Evolutionary conservation across 768 basidiomycete genomes (phyloP), one percentile per base, ranked within the genome.

Genomic region (Rhizopogon rudus): DNA sequence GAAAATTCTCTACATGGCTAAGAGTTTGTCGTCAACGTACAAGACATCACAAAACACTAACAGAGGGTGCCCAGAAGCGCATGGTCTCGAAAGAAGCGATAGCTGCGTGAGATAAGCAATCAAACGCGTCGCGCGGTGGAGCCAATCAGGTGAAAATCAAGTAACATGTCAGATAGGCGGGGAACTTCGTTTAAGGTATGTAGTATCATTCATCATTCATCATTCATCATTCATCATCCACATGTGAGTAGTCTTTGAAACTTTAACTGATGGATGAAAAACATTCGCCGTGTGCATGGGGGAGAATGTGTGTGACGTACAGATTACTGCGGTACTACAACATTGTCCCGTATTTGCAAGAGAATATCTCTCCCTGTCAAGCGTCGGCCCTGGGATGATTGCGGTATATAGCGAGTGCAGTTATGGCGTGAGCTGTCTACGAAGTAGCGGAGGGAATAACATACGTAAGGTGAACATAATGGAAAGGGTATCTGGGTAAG

Each of bases 401-500:
- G 46, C 31, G 14, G 14, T 49, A 25, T 48, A 48, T n/a, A 16
- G 33, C 17, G 39, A 49, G 22, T 37, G 35, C 33, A 3, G 22
- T 22, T 35, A 37, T 37, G 35, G 35, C 14, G 33, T 37, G 48
- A 49, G 37, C 20, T 37, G 35, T 39, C 35, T 49, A 49, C 48
- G 16, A 49, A 25, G 22, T 37, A 22, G 35, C 22, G 35, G 35
- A 49, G 48, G 20, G 35, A 49, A 49, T 49, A 37, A 25, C 48
- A 49, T 49, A 49, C 35, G 48, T 68, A 66, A 60, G 67, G 64
- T 72, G 63, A 69, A 40, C 54, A 60, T 61, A 58, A 59, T 48
- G 43, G 52, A 56, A 60, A 55, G 42, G 35, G 65, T 55, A 56
- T 59, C 52, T 58, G 46, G 25, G 25, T 25, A 45, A 51, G 28